phyloP scores from a whole-genome alignment of 441 rosid species.

The Omphalea diandra region DNA sequence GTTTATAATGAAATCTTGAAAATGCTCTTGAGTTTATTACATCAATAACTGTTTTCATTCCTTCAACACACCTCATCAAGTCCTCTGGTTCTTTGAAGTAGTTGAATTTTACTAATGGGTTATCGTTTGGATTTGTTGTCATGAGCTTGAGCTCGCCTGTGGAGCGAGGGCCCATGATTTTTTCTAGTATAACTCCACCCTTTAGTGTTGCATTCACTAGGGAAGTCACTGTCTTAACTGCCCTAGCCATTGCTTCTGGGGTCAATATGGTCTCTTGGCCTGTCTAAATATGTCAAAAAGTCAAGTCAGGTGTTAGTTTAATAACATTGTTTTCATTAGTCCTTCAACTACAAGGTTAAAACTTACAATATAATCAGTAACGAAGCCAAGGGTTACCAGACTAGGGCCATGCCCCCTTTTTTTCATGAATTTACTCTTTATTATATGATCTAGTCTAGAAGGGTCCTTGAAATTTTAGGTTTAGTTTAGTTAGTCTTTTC shows the following conservation, averaged over 20 bases:
- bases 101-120: slow-evolving; percentile 73
- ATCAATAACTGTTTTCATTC: slow-evolving; percentile 55
- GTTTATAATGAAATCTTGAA: slow-evolving; percentile 38
- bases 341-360: too few relatives aligned
- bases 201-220: slow-evolving; percentile 21
- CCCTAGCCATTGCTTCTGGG: slow-evolving; percentile 26
- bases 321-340: too few relatives aligned
- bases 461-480: too few relatives aligned
- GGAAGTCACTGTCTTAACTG: slow-evolving; percentile 25
- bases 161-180: slow-evolving; percentile 68
- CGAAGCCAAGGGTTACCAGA: too few relatives aligned
- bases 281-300: slow-evolving; percentile 14
- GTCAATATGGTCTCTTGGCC: slow-evolving; percentile 22
- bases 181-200: slow-evolving; percentile 77
- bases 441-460: too few relatives aligned
- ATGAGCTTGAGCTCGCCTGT: slow-evolving; percentile 62
- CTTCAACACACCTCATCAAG: slow-evolving; percentile 57
- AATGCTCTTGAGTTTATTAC: slow-evolving; percentile 59
- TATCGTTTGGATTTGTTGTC: slow-evolving; percentile 53
- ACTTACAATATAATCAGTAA: too few relatives aligned
- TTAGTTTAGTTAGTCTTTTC: too few relatives aligned
- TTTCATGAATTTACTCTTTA: too few relatives aligned
- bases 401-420: too few relatives aligned
- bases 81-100: slow-evolving; percentile 74
- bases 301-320: neutral